Evolutionary conservation across 495 filamentous ascomycete genomes (phyloP).

Genomic region (Penicillium coffeae): DNA sequence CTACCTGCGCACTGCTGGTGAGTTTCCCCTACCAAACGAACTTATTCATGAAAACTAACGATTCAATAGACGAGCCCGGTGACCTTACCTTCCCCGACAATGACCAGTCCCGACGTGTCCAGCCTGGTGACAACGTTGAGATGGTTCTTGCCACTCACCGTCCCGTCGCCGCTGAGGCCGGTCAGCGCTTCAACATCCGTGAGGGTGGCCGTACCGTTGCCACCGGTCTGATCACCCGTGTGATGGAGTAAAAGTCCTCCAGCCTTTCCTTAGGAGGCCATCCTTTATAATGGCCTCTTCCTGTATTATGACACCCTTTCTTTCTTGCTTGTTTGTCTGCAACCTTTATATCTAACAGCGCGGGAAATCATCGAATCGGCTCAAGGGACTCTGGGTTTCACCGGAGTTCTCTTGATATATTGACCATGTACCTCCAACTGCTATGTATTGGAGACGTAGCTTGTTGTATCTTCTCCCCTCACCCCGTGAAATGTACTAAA

Average conservation of each 20-base stretch:
- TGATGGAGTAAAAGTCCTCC: slow-evolving; percentile 45
- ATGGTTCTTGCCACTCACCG: slow-evolving; percentile 78
- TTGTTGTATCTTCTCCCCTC: slow-evolving; percentile 27
- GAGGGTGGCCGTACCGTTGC: slow-evolving; percentile 93
- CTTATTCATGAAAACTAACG: neutral
- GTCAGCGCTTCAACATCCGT: slow-evolving; percentile 93
- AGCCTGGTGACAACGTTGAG: slow-evolving; percentile 98
- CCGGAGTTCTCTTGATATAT: slow-evolving; percentile 42
- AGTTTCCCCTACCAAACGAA: neutral
- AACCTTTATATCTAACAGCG: slow-evolving; percentile 31
- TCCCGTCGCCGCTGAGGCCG: slow-evolving; percentile 80
- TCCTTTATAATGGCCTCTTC: slow-evolving; percentile 11
- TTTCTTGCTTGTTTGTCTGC: slow-evolving; percentile 30
- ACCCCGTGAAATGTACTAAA: slow-evolving; percentile 26
- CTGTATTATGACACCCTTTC: slow-evolving; percentile 37
- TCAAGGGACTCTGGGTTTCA: slow-evolving; percentile 28
- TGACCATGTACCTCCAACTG: slow-evolving; percentile 39
- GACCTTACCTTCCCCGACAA: slow-evolving; percentile 79
- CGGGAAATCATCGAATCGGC: slow-evolving; percentile 31
- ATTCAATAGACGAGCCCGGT: slow-evolving; percentile 61
- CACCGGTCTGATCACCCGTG: slow-evolving; percentile 84
- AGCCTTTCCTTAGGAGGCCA: slow-evolving; percentile 5
- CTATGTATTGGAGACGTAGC: slow-evolving; percentile 44
- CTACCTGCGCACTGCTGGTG: slow-evolving; percentile 81
- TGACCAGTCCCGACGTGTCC: slow-evolving; percentile 71